These are phyloP conservation scores for Pecoramyces ruminantium DNA, from an alignment of 192 early-diverging fungal species.

Conservation along the genomic window DNA sequence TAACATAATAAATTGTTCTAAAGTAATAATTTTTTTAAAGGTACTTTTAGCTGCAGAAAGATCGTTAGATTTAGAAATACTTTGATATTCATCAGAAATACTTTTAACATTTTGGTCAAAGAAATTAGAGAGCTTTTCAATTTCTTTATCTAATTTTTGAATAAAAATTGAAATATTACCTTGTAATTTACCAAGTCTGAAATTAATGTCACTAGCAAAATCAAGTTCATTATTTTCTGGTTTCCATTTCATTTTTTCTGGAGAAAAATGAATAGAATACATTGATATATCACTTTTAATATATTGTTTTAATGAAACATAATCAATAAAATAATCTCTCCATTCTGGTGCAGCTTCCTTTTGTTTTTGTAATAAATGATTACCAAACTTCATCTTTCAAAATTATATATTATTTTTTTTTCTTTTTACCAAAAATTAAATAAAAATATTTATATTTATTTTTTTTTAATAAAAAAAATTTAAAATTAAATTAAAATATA, in stretches of 20 bases:
- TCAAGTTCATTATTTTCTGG: background rate
- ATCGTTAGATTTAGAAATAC: background rate
- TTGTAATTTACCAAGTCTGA: conserved; percentile 34
- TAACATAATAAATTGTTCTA: conserved; percentile 67
- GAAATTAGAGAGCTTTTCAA: conserved; percentile 29
- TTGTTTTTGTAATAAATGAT: background rate
- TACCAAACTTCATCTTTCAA: background rate
- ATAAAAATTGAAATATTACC: conserved; percentile 48
- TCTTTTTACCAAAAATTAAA: too few species aligned
- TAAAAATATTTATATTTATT: too few species aligned
- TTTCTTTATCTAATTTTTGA: conserved; percentile 40
- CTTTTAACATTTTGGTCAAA: conserved; percentile 8
- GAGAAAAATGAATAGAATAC: conserved; percentile 7
- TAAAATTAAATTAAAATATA: too few species aligned
- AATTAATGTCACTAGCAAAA: conserved; percentile 38
- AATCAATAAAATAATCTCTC: conserved; percentile 53
- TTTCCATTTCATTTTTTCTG: background rate
- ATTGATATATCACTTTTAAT: conserved; percentile 43
- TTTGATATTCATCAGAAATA: background rate
- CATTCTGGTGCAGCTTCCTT: conserved; percentile 25
- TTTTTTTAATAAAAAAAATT: too few species aligned
- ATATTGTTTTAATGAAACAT: conserved; percentile 43
- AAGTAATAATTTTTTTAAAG: conserved; percentile 42
- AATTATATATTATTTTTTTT: too few species aligned
- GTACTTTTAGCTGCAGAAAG: conserved; percentile 12